Conservation (phyloP, 805 yeast species). For the Kodamaea hsintzibuensis region DNA sequence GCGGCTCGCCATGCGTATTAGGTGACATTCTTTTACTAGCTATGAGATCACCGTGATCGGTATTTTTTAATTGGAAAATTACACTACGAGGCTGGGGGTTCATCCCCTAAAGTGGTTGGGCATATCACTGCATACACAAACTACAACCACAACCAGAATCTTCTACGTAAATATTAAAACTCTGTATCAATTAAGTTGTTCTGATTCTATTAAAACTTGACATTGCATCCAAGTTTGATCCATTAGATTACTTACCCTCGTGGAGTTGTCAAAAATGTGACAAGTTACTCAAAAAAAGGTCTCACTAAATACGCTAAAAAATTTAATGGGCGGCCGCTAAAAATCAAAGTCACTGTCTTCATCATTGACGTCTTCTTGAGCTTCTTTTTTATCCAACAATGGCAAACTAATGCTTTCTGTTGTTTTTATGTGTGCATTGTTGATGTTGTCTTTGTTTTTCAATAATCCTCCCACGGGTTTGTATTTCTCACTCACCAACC, state of each 20-base stretch:
- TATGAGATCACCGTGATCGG: neutral
- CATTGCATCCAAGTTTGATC: neutral
- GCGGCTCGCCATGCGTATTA: neutral
- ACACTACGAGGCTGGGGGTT: neutral
- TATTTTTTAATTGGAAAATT: neutral
- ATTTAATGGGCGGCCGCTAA: slow-evolving; percentile 4
- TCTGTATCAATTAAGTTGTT: no score
- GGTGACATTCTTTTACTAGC: neutral
- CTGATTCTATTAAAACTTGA: no score
- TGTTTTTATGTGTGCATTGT: slow-evolving; percentile 60
- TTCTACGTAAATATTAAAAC: no score
- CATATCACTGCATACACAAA: no score
- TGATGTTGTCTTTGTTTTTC: slow-evolving; percentile 44
- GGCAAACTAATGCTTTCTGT: slow-evolving; percentile 69
- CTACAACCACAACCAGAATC: neutral
- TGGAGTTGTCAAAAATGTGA: neutral
- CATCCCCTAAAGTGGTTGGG: no score
- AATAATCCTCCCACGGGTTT: slow-evolving; percentile 63
- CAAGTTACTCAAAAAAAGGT: neutral
- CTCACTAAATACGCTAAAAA: neutral
- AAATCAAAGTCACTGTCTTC: slow-evolving; percentile 26
- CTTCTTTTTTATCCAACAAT: slow-evolving; percentile 22
- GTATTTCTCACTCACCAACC: slow-evolving; percentile 44
- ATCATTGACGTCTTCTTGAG: slow-evolving; percentile 18
- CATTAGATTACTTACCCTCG: neutral